Evolutionary conservation across 192 early-diverging fungal species (phyloP).

Genomic region (Spizellomyces punctatus): DNA sequence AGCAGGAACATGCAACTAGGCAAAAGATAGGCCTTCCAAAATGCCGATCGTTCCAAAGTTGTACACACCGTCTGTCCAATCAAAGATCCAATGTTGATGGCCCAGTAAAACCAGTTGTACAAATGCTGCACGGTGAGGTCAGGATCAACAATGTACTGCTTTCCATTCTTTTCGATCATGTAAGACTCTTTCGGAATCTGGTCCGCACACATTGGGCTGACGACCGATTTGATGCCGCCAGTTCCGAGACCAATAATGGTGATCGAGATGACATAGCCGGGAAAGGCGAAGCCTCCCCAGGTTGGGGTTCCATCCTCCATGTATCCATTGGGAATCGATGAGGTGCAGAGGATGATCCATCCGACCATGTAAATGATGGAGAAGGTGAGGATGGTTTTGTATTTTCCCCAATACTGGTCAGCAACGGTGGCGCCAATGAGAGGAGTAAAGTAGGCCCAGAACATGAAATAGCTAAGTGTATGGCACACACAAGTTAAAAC

Average conservation of each 20-base stretch:
- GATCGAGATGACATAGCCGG: slow-evolving; percentile 13
- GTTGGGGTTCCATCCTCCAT: background rate
- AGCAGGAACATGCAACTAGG: slow-evolving; percentile 21
- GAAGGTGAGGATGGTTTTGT: slow-evolving; percentile 43
- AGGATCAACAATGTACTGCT: slow-evolving; percentile 26
- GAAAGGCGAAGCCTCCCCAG: slow-evolving; percentile 13
- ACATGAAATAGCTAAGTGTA: slow-evolving; percentile 40
- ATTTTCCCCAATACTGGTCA: slow-evolving; percentile 64
- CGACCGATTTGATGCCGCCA: slow-evolving; percentile 31
- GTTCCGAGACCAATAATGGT: slow-evolving; percentile 22
- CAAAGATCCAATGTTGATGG: slow-evolving; percentile 72
- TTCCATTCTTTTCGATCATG: slow-evolving; percentile 19
- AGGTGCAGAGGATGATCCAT: slow-evolving; percentile 38
- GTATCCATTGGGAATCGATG: slow-evolving; percentile 1
- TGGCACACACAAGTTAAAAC: background rate
- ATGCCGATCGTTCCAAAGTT: slow-evolving; percentile 1
- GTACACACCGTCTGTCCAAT: slow-evolving; percentile 42
- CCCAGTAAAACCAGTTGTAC: slow-evolving; percentile 85
- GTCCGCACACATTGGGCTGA: slow-evolving; percentile 30
- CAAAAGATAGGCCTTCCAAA: slow-evolving; percentile 24
- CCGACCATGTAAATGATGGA: slow-evolving; percentile 47
- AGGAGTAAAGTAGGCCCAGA: slow-evolving; percentile 50
- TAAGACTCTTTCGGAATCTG: slow-evolving; percentile 19
- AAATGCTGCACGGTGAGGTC: slow-evolving; percentile 44
- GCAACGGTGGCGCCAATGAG: slow-evolving; percentile 55